phyloP scores from a whole-genome alignment of 192 early-diverging fungal species.

The Coemansia sp. region DNA sequence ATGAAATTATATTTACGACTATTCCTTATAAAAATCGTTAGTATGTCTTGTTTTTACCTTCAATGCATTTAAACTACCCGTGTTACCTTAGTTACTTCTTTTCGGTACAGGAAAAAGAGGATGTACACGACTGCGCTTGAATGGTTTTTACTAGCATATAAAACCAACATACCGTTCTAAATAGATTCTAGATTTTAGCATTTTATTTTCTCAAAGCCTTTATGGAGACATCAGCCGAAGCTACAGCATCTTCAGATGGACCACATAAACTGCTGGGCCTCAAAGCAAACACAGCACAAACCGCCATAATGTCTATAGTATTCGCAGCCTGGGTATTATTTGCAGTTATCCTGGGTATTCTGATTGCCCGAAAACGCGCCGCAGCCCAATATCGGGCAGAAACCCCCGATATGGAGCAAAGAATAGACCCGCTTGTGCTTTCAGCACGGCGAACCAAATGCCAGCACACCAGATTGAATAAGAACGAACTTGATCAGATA shows the following conservation, averaged over 20 bases:
- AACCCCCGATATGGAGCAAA: slow-evolving; percentile 5
- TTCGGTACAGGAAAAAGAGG: neutral
- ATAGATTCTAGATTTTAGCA: neutral
- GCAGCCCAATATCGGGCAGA: neutral
- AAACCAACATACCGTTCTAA: neutral
- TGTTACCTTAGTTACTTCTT: too few species aligned
- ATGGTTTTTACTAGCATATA: neutral
- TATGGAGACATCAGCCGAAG: neutral
- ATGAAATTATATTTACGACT: too few species aligned
- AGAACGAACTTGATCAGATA: neutral
- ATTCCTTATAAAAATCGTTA: neutral
- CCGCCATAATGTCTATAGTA: slow-evolving; percentile 1
- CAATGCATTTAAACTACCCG: neutral
- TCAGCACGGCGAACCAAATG: neutral
- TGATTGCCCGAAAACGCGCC: slow-evolving; percentile 2
- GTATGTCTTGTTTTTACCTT: neutral
- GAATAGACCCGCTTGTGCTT: neutral
- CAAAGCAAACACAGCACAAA: neutral
- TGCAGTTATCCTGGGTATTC: slow-evolving; percentile 1
- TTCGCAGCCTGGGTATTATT: slow-evolving; percentile 3
- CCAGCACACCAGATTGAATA: neutral
- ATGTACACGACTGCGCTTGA: neutral
- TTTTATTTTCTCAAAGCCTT: neutral
- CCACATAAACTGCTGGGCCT: neutral
- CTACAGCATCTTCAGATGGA: neutral